Conservation (phyloP, 257 asterid genomes). For the Parsonsia alboflavescens region DNA sequence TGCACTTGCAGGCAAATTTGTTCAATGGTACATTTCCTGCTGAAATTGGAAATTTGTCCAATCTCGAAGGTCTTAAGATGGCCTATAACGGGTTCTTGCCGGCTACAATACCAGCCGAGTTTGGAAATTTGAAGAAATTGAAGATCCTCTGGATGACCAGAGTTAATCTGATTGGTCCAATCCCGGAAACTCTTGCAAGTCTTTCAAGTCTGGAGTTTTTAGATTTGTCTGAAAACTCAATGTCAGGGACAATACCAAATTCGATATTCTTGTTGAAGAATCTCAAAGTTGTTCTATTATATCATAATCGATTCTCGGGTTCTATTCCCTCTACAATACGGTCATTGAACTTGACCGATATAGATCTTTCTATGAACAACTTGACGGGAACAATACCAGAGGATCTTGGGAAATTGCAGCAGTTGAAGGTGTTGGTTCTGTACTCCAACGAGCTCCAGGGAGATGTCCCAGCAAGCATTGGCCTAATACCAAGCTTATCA, state of each 20-base stretch:
- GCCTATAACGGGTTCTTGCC: slow-evolving; percentile 55
- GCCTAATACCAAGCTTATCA: slow-evolving; percentile 41
- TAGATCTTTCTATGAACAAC: slow-evolving; percentile 55
- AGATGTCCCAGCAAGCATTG: slow-evolving; percentile 54
- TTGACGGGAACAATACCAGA: slow-evolving; percentile 64
- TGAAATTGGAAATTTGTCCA: slow-evolving; percentile 56
- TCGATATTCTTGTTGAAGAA: slow-evolving; percentile 56
- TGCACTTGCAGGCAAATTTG: slow-evolving; percentile 41
- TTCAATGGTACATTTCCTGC: slow-evolving; percentile 61
- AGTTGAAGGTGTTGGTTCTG: slow-evolving; percentile 41
- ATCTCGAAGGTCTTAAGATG: slow-evolving; percentile 49
- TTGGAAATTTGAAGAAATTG: slow-evolving; percentile 47
- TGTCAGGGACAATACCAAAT: slow-evolving; percentile 34
- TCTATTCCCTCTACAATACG: slow-evolving; percentile 45
- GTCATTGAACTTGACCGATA: slow-evolving; percentile 36
- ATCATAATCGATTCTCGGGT: slow-evolving; percentile 54
- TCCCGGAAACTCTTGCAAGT: slow-evolving; percentile 35
- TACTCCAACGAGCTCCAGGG: slow-evolving; percentile 47
- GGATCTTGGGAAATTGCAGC: slow-evolving; percentile 55
- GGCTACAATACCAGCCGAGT: slow-evolving; percentile 47
- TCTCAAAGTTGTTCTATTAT: slow-evolving; percentile 40
- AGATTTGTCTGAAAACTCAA: slow-evolving; percentile 32
- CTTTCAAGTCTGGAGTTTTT: slow-evolving; percentile 30
- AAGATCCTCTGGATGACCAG: slow-evolving; percentile 41
- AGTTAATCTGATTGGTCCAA: slow-evolving; percentile 40